Evolutionary conservation across 441 rosid genomes (phyloP).

Genomic region (Gossypium trilobum): DNA sequence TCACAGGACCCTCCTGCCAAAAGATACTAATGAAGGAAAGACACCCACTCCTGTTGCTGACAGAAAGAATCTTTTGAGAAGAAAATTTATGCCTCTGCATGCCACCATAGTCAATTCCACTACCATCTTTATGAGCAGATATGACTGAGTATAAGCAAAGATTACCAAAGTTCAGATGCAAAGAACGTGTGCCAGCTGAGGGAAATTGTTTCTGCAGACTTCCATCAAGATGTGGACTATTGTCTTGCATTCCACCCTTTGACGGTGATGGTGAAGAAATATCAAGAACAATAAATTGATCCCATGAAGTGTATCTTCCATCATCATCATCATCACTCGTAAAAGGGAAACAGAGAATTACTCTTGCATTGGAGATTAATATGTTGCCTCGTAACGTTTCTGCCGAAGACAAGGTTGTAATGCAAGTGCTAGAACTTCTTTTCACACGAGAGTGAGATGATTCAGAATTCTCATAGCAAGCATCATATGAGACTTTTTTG

Average conservation of each 20-base stretch:
- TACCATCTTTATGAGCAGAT: slow-evolving; percentile 30
- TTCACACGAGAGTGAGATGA: slow-evolving; percentile 25
- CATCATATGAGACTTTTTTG: slow-evolving; percentile 19
- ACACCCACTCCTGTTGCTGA: slow-evolving; percentile 36
- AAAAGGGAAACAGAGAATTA: slow-evolving; percentile 67
- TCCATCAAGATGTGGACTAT: slow-evolving; percentile 27
- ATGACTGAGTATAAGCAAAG: slow-evolving; percentile 54
- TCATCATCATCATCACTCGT: slow-evolving; percentile 31
- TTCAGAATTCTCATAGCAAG: slow-evolving; percentile 18
- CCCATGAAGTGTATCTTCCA: slow-evolving; percentile 38
- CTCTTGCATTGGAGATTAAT: slow-evolving; percentile 59
- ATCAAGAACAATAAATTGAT: slow-evolving; percentile 66
- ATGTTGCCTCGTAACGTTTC: slow-evolving; percentile 49
- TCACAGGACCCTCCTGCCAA: slow-evolving; percentile 70
- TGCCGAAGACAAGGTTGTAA: slow-evolving; percentile 23
- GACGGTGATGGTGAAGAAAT: slow-evolving; percentile 36
- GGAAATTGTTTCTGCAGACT: slow-evolving; percentile 30
- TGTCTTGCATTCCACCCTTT: slow-evolving; percentile 29
- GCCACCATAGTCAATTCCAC: slow-evolving; percentile 22
- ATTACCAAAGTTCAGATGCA: slow-evolving; percentile 49
- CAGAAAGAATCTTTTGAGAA: slow-evolving; percentile 47
- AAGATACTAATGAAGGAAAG: slow-evolving; percentile 55
- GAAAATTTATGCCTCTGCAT: slow-evolving; percentile 31
- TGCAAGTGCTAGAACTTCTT: slow-evolving; percentile 30
- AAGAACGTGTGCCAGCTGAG: slow-evolving; percentile 36